Evolutionary conservation across 2,329 filamentous ascomycete genomes (phyloP).

Genomic region (Helotiales sp.): DNA sequence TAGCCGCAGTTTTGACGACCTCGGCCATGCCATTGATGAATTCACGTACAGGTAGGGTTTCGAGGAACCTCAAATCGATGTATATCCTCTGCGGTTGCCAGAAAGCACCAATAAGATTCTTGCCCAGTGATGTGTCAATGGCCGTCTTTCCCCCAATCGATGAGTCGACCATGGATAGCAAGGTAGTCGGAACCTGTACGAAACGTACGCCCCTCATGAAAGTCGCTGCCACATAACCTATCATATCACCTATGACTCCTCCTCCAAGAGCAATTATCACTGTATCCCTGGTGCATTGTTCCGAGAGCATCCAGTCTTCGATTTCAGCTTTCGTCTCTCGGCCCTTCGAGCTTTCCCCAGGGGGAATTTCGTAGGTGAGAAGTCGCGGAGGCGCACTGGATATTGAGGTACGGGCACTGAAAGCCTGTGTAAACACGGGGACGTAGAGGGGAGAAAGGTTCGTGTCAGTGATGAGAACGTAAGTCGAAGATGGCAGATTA

Average conservation of each 20-base stretch:
- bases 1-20: constrained; percentile 96
- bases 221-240: constrained; percentile 94
- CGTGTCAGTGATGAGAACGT: constrained; percentile 95
- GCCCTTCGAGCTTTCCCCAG: constrained; percentile 92
- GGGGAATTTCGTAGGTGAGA: constrained; percentile 83
- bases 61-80: constrained; percentile 89
- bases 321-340: constrained; percentile 93
- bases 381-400: constrained; percentile 64
- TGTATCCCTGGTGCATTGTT: constrained; percentile 93
- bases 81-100: constrained; percentile 96
- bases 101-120: constrained; percentile 94
- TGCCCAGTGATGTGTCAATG: constrained; percentile 93
- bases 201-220: constrained; percentile 98
- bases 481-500: constrained; percentile 83
- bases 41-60: constrained; percentile 87
- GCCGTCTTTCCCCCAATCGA: constrained; percentile 98
- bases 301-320: constrained; percentile 94
- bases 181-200: constrained; percentile 93
- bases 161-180: constrained; percentile 97
- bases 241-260: constrained; percentile 97
- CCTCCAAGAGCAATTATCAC: constrained; percentile 94
- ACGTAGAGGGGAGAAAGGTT: constrained; percentile 85
- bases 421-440: constrained; percentile 72
- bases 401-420: constrained; percentile 53
- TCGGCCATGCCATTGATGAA: constrained; percentile 99